phyloP scores from a whole-genome alignment of 257 asterid species.

The Pogostemon cablin region DNA sequence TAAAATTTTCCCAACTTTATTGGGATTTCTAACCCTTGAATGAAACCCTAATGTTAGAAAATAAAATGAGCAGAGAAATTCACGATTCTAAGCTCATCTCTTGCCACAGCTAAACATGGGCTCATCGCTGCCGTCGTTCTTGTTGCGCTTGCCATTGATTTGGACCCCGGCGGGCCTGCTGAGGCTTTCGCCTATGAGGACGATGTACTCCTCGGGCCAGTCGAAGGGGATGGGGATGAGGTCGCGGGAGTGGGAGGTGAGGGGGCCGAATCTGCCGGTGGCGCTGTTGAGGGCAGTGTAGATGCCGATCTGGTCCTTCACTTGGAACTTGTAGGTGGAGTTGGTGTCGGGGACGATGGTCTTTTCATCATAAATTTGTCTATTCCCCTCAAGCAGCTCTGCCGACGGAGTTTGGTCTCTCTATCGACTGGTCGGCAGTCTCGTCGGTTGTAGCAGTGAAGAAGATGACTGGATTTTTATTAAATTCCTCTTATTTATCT shows the following conservation, averaged over 20 bases:
- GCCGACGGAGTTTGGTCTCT: no score
- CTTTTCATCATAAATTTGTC: no score
- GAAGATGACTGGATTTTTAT: no score
- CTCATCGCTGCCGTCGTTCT: conserved; percentile 36
- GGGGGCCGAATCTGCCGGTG: conserved; percentile 58
- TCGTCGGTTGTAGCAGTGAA: no score
- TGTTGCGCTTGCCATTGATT: conserved; percentile 53
- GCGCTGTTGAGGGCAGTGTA: conserved; percentile 58
- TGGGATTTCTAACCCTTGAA: no score
- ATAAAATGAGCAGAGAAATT: no score
- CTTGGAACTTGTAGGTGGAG: conserved; percentile 51
- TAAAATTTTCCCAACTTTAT: no score
- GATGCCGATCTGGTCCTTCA: conserved; percentile 62
- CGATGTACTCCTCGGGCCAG: conserved; percentile 46
- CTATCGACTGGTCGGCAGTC: no score
- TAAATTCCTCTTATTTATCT: no score
- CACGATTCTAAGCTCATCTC: no score
- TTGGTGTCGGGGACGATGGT: conserved; percentile 52
- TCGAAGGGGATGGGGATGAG: conserved; percentile 48
- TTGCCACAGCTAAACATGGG: conserved; percentile 39
- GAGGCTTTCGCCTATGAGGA: conserved; percentile 44
- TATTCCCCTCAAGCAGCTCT: no score
- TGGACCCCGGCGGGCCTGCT: conserved; percentile 47
- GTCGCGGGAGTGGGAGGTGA: conserved; percentile 48
- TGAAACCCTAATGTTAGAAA: no score